Base-by-base conservation (phyloP, 148 eudicot genomes). In the Rhododendron williamsianum region DNA sequence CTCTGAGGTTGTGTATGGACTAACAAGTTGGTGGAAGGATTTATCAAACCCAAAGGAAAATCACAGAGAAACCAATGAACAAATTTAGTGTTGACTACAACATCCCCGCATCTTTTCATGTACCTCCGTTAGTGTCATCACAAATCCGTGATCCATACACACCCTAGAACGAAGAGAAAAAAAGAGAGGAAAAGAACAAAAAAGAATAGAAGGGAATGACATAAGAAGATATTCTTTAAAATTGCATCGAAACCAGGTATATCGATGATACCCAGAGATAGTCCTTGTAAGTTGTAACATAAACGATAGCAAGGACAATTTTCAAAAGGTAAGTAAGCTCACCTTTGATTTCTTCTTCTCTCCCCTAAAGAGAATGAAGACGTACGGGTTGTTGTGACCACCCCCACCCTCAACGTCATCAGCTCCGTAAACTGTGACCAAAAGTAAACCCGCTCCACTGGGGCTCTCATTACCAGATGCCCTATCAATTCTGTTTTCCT, bases 321-420 rank as follows among this genome's bases (percentile, higher is more conserved):
- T 78, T 25, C 1, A 6, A n/a, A 67, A 19, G 71, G 35, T 27
- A 81, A 30, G 38, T 30, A 33, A 83, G 19, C 86, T 90, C 84
- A 94, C 99, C 96, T 92, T 95, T 71, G 98, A 89, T 90, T 85
- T 94, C 86, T 88, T 95, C 76, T 43, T 90, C 86, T 93, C 99
- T 27, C 98, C 98, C 90, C 89, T 88, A 78, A 96, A 95, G 36
- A 94, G 54, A 2, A 96, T 80, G 71, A 88, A 80, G 45, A 88
- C 93, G 85, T 94, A 96, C 0, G 99, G 96, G 82, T 96, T 96
- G 83, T 88, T 94, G 83, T 92, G 95, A 81, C 85, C 87, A 81
- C 85, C 88, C 82, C 88, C 89, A 11, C 95, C 98, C 88, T 96
- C 99, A 0, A 95, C 89, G 80, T 94, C 98, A 78, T 90, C 91